Evolutionary conservation across 192 early-diverging fungal genomes (phyloP), one percentile per base, ranked within the genome.

Genomic region (Podila clonocystis): DNA sequence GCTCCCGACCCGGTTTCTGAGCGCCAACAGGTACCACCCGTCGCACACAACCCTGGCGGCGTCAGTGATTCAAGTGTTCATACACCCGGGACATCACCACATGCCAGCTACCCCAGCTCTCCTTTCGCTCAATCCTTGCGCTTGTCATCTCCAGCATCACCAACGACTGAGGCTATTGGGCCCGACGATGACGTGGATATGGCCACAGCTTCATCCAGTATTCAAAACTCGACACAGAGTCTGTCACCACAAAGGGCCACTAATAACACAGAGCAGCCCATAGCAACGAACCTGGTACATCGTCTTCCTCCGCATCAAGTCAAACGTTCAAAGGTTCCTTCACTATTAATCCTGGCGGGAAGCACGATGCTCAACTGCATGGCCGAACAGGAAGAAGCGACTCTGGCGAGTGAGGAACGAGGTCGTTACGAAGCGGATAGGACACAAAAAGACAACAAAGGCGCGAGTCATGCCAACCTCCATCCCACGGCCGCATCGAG

Each of bases 371-470:
- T 80, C 50, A 69, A 69, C 15, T 59, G 67, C 24, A 57, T 68
- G 60, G 70, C 67, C 3, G 1, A 58, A 6, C 69, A 72, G 38
- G 50, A 33, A 17, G 41, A 45, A 17, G 41, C 41, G 13, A 45
- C 15, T 45, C 41, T 45, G 41, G 11, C 13, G 13, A 45, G 11
- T 45, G 41, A 45, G 15, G 15, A 45, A 17, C 11, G 41, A 15
- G 41, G 41, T 2, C 34, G 9, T 30, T 28, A 52, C 9, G 24
- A 61, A 5, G 1, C 28, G n/a, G 74, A 60, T 6, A 31, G 75
- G 17, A 63, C 68, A 12, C n/a, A 68, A 48, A 77, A 77, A 29
- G 75, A 77, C 29, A 77, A 63, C 55, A 77, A 71, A 38, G 55
- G 66, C 2, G 66, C 64, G 67, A 58, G 65, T 26, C 67, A 15